Percentiles rank a stretch among this genome's conserved stretches.
phyloP scores from a whole-genome alignment of 768 basidiomycete genomes.

The Suillus alpinus region DNA sequence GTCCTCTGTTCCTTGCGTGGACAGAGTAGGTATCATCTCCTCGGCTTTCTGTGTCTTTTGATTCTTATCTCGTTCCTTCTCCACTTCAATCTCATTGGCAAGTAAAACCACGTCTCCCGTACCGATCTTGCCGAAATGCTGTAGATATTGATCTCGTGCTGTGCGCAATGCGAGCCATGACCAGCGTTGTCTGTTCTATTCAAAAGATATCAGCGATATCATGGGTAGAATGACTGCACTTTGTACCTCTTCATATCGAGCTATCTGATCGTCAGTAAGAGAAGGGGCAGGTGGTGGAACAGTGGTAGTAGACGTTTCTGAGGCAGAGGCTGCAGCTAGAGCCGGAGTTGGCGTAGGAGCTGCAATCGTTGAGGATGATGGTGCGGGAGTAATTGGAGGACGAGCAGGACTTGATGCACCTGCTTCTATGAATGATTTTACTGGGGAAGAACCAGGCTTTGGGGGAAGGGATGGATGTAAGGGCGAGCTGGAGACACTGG shows the following conservation, averaged over 20 bases:
- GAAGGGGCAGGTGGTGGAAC: slow-evolving; percentile 24
- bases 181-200: slow-evolving; percentile 72
- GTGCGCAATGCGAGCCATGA: slow-evolving; percentile 80
- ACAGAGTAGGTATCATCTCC: slow-evolving; percentile 15
- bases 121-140: slow-evolving; percentile 81
- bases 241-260: slow-evolving; percentile 61
- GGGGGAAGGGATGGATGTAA: slow-evolving; percentile 72
- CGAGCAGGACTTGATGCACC: slow-evolving; percentile 27
- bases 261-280: slow-evolving; percentile 48
- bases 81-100: slow-evolving; percentile 33
- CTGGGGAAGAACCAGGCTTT: slow-evolving; percentile 52
- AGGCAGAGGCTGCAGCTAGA: slow-evolving; percentile 19
- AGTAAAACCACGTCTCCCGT: slow-evolving; percentile 66
- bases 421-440: slow-evolving; percentile 29
- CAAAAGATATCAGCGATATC: slow-evolving; percentile 13
- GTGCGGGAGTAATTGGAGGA: slow-evolving; percentile 9
- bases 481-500: slow-evolving; percentile 34
- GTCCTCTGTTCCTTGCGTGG: slow-evolving; percentile 29
- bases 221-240: slow-evolving; percentile 5
- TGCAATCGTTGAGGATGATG: neutral
- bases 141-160: slow-evolving; percentile 68
- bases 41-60: slow-evolving; percentile 26
- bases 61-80: slow-evolving; percentile 32
- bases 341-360: slow-evolving; percentile 10
- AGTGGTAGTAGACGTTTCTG: slow-evolving; percentile 13